Evolutionary conservation across 495 filamentous ascomycete species (phyloP).

Genomic region (Astrocystis sublimbata): DNA sequence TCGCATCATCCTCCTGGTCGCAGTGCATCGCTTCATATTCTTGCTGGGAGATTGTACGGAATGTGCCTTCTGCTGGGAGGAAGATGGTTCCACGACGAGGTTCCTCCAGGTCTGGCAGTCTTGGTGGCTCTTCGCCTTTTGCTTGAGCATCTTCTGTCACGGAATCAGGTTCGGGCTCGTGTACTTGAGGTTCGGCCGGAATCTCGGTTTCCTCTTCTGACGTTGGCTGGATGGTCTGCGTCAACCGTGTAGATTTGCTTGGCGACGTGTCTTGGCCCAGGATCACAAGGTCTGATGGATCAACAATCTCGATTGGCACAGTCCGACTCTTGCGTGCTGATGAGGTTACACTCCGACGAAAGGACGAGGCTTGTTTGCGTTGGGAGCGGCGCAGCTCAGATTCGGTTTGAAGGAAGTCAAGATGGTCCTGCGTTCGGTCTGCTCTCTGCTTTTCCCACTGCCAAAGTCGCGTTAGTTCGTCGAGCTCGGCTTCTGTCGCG

Average conservation of each 20-base stretch:
- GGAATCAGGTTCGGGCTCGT: conserved; percentile 19
- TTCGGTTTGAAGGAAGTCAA: conserved; percentile 82
- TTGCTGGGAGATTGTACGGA: conserved; percentile 51
- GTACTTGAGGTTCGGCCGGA: neutral
- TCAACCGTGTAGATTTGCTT: neutral
- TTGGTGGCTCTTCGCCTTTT: conserved; percentile 29
- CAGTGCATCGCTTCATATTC: conserved; percentile 38
- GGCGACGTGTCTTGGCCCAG: conserved; percentile 35
- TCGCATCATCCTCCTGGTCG: conserved; percentile 14
- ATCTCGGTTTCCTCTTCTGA: neutral
- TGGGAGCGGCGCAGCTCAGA: conserved; percentile 71
- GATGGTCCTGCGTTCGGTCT: conserved; percentile 65
- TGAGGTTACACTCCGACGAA: conserved; percentile 22
- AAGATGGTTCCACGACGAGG: conserved; percentile 46
- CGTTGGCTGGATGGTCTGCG: conserved; percentile 1
- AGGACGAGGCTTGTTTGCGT: conserved; percentile 25
- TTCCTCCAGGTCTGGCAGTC: conserved; percentile 24
- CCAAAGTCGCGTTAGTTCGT: conserved; percentile 62
- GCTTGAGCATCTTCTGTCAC: conserved; percentile 10
- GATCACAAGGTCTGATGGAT: conserved; percentile 45
- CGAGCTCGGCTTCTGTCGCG: conserved; percentile 52
- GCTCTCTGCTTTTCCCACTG: conserved; percentile 65
- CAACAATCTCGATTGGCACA: conserved; percentile 33
- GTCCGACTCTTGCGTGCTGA: conserved; percentile 34
- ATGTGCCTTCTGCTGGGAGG: conserved; percentile 51